Conservation (phyloP, 2,329 filamentous ascomycete species). For the Aureobasidium sp. region DNA sequence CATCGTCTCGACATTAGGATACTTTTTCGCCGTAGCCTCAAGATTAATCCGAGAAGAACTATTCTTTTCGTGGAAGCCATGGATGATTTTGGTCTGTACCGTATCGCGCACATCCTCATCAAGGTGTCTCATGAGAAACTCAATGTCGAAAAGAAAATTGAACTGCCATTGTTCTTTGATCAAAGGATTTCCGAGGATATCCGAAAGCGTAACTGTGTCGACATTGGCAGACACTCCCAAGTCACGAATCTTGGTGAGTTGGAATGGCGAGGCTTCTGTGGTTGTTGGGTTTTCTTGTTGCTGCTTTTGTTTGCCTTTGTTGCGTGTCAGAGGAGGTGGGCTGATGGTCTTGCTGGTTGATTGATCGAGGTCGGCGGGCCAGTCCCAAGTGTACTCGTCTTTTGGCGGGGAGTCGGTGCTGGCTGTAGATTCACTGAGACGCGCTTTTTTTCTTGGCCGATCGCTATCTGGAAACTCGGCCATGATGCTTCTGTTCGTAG, state of each 20-base stretch:
- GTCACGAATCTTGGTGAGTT: slow-evolving; percentile 62
- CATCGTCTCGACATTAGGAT: slow-evolving; percentile 63
- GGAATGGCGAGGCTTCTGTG: slow-evolving; percentile 53
- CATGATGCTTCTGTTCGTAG: neutral
- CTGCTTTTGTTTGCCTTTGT: slow-evolving; percentile 3
- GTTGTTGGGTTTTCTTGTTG: neutral
- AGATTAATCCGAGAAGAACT: slow-evolving; percentile 52
- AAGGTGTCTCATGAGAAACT: slow-evolving; percentile 55
- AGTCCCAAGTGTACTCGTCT: neutral
- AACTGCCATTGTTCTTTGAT: slow-evolving; percentile 68
- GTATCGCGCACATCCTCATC: slow-evolving; percentile 48
- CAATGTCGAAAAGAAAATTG: slow-evolving; percentile 59
- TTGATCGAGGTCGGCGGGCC: neutral
- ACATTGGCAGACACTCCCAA: slow-evolving; percentile 54
- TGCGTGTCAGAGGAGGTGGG: neutral
- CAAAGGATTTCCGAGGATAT: slow-evolving; percentile 66
- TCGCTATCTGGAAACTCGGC: neutral
- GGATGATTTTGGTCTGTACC: slow-evolving; percentile 52
- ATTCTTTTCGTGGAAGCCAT: slow-evolving; percentile 63
- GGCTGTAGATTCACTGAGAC: neutral
- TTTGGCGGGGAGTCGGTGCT: neutral
- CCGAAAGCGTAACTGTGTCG: slow-evolving; percentile 58
- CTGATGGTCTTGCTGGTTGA: neutral
- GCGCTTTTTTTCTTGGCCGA: neutral
- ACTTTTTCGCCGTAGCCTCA: slow-evolving; percentile 54